Evolutionary conservation across 305 asterid genomes (phyloP).

Genomic region (Stenogyne calaminthoides): DNA sequence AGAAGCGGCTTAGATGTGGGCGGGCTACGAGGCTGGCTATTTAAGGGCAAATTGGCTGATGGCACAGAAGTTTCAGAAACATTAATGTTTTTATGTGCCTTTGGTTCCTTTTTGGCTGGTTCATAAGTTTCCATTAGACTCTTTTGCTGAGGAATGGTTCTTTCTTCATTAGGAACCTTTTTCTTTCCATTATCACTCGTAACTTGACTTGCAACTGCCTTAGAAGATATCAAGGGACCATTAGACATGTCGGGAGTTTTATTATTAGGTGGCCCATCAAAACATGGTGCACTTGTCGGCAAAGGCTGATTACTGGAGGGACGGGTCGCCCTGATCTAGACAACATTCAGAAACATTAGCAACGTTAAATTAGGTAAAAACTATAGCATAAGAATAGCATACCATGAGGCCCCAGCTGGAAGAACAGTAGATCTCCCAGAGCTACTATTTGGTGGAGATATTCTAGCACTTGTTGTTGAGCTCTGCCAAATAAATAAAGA

Average conservation of each 20-base stretch:
- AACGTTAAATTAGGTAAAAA: conserved; percentile 18
- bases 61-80: conserved; percentile 34
- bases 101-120: conserved; percentile 35
- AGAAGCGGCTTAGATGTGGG: conserved; percentile 40
- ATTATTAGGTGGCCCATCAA: conserved; percentile 45
- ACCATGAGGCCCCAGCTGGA: conserved; percentile 95
- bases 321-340: conserved; percentile 72
- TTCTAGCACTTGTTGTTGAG: conserved; percentile 41
- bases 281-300: conserved; percentile 46
- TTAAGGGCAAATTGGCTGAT: conserved; percentile 35
- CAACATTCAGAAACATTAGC: conserved; percentile 28
- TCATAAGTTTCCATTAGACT: conserved; percentile 35
- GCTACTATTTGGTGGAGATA: conserved; percentile 88
- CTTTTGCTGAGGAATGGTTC: conserved; percentile 39
- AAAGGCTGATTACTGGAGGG: conserved; percentile 49
- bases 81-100: conserved; percentile 40
- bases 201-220: conserved; percentile 52
- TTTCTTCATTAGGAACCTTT: conserved; percentile 41
- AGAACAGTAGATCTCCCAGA: conserved; percentile 82
- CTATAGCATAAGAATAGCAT: conserved; percentile 29
- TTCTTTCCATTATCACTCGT: conserved; percentile 52
- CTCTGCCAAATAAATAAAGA: conserved; percentile 42
- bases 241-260: conserved; percentile 40
- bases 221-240: conserved; percentile 47
- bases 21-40: conserved; percentile 41